Conservation (phyloP, 441 rosid species). For the Pelargonium myrrhifolium region DNA sequence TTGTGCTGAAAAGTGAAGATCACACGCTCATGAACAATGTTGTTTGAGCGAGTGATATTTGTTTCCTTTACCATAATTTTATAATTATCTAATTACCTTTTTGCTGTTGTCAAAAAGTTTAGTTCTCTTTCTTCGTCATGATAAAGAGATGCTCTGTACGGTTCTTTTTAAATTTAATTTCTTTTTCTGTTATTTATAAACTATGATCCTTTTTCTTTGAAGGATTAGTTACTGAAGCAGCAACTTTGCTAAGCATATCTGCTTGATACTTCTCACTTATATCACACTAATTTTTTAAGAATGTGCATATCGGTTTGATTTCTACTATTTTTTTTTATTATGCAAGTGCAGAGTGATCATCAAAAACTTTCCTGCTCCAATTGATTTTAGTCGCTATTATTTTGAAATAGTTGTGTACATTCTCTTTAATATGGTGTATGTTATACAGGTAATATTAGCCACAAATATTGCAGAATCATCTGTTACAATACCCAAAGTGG, state of each 20-base stretch:
- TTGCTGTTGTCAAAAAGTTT: neutral
- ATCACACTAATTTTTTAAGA: neutral
- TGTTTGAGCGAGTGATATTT: neutral
- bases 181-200: neutral
- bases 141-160: neutral
- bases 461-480: conserved; percentile 97
- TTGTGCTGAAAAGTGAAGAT: neutral
- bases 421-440: conserved; percentile 10
- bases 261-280: neutral
- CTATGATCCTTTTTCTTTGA: neutral
- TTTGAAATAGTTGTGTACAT: conserved; percentile 11
- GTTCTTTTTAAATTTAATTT: neutral
- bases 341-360: neutral
- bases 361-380: neutral
- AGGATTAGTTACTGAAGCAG: neutral
- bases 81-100: neutral
- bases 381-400: conserved; percentile 6
- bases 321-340: neutral
- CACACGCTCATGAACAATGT: neutral
- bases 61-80: neutral
- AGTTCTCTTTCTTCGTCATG: neutral
- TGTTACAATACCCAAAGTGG: conserved; percentile 90
- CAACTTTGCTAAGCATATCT: neutral
- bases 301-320: conserved; percentile 6
- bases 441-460: conserved; percentile 75